phyloP scores from a whole-genome alignment of 1,284 basidiomycete genomes.

The Ustilago vetiveriae region DNA sequence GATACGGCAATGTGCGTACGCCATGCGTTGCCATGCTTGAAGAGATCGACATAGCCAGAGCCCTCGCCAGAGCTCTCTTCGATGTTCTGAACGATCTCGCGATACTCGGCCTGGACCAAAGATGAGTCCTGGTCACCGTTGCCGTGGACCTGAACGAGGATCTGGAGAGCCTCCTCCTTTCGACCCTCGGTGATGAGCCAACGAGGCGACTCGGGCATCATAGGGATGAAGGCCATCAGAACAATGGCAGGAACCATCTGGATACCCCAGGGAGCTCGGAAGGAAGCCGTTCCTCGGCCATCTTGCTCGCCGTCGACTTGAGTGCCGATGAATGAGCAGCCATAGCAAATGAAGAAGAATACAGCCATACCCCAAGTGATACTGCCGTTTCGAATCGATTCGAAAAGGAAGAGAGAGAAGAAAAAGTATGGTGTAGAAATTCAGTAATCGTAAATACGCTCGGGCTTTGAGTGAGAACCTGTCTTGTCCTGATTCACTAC shows the following conservation, averaged over 20 bases:
- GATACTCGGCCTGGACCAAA: slow-evolving; percentile 30
- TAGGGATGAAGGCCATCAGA: slow-evolving; percentile 17
- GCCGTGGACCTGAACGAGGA: slow-evolving; percentile 39
- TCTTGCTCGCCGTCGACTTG: slow-evolving; percentile 18
- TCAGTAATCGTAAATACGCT: too few relatives aligned
- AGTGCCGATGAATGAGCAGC: slow-evolving; percentile 6
- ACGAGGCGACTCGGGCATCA: slow-evolving; percentile 43
- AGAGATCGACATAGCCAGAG: slow-evolving; percentile 32
- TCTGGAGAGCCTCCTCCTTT: slow-evolving; percentile 27
- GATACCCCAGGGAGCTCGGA: slow-evolving; percentile 18
- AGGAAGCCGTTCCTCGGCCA: slow-evolving; percentile 20
- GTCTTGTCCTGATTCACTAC: too few relatives aligned
- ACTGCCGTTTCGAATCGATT: too few relatives aligned
- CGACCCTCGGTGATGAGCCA: slow-evolving; percentile 39
- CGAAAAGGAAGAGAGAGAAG: too few relatives aligned
- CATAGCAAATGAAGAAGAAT: slow-evolving; percentile 16
- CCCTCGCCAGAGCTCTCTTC: slow-evolving; percentile 27
- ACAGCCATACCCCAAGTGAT: slow-evolving; percentile 28
- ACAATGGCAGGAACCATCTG: slow-evolving; percentile 23
- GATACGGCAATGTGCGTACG: slow-evolving; percentile 31
- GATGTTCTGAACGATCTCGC: slow-evolving; percentile 32
- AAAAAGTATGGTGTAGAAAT: too few relatives aligned
- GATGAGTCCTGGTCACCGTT: slow-evolving; percentile 24
- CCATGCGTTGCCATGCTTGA: slow-evolving; percentile 30
- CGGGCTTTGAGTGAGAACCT: not conserved